Base-by-base conservation (phyloP, 176 grass and related monocot species). In the Puya raimondii region DNA sequence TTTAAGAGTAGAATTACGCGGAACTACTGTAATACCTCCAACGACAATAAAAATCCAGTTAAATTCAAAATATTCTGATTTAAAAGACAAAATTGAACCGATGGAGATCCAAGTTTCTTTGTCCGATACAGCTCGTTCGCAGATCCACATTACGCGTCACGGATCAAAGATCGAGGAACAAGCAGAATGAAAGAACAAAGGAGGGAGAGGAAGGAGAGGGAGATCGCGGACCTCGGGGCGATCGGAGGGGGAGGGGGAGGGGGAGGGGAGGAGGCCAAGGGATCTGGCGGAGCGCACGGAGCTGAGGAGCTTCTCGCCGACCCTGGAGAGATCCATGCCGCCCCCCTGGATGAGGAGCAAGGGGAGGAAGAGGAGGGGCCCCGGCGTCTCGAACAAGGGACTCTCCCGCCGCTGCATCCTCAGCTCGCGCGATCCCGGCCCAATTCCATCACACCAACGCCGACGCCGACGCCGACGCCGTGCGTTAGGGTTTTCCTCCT, bases 271-370 rank as follows among this genome's bases (percentile, higher is more conserved):
- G 69, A 99, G 72, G 23, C 87, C 90, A 20, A 99, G 85, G 13
- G 90, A 93, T 82, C 94, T 86, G 12, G 94, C 90, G 27, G 94
- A 93, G 72, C 94, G 94, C n/a, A 99, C 87, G 53, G 90, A 99
- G 83, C 87, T 99, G 80, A 99, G 80, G 64, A 99, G 73, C 87
- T 83, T 99, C 87, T 99, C 94, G 66, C 94, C 87, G 65, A 99
- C 94, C 76, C 90, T 80, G 22, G 94, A 99, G 52, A 99, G 85
- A 88, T 99, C 94, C 94, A 99, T 99, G 74, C 94, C 90, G 47
- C 94, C 87, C 25, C 90, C 85, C 74, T 99, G 90, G 85, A 99
- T 90, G 77, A 99, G 80, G 64, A 99, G 94, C 77, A 99, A 80
- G 65, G 94, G 90, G 54, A 99, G 94, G 80, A 99, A 99, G 18